Base-by-base conservation (phyloP, 768 basidiomycete genomes). In the Mycena chlorophos region DNA sequence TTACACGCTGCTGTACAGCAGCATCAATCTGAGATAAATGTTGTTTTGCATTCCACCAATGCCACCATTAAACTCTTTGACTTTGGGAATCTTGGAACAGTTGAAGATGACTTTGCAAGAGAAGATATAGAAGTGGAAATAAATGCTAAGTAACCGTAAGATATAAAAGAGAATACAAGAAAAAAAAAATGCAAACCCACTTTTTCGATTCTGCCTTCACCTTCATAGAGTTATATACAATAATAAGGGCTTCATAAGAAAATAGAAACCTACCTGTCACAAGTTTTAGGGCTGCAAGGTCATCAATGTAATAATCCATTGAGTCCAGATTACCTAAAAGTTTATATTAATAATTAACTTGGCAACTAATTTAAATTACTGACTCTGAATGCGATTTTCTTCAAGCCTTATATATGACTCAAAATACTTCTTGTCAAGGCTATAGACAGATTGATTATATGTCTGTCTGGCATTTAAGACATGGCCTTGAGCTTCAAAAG, bases 191-290 rank as follows among this genome's bases (percentile, higher is more conserved):
- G 28, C 29, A 19, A 34, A 26, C 25, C 14, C 17, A 58, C 57
- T 54, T 52, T 46, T 13, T 61, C 59, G 5, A 61, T 61, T 8
- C 59, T 47, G 20, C 59, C 59, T 38, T 43, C 40, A 13, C 57
- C 57, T 58, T 8, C 22, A 20, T n/a, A n/a, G n/a, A n/a, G 20
- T 34, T 34, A 17, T 39, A 8, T 39, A 39, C 13, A 14, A 20
- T 42, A 22, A 42, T 6, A 14, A 42, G 14, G 27, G 13, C n/a
- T 26, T n/a, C 13, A 23, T 4, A 26, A 12, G 1, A 8, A n/a
- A 46, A 55, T 2, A 16, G 13, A 13, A 20, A 27, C 54, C 5
- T 14, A 52, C 58, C 59, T 51, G 55, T 60, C 5, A 60, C 37
- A 8, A 60, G 42, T 23, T 30, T 22, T 10, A 60, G 29, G 3